A percentile compares a stretch with the other conserved stretches of the same genome.
These are phyloP conservation scores for Globisporangium heterothallicum DNA, from an alignment of 352 stramenopile genomes.

Conservation along the genomic window DNA sequence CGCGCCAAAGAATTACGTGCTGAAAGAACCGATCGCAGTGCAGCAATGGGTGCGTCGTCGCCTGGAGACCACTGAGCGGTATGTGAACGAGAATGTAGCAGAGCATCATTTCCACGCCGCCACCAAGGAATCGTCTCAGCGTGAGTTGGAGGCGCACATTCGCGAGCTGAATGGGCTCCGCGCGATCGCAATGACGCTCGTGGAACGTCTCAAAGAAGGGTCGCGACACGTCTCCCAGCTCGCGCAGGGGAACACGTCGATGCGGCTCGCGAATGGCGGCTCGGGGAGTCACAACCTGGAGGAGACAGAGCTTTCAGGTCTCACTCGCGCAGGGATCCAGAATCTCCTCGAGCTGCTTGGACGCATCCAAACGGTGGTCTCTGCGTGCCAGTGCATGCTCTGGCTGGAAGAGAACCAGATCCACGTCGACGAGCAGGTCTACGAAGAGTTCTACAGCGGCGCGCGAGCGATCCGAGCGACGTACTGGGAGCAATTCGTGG, in stretches of 20 bases:
- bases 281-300: slow-evolving; percentile 24
- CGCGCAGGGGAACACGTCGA: slow-evolving; percentile 14
- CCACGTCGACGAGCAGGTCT: slow-evolving; percentile 33
- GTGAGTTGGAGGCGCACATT: slow-evolving; percentile 38
- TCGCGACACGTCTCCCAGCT: slow-evolving; percentile 40
- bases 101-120: slow-evolving; percentile 41
- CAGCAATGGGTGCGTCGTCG: slow-evolving; percentile 67
- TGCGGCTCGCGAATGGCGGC: slow-evolving; percentile 21
- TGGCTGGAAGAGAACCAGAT: slow-evolving; percentile 64
- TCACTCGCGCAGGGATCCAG: slow-evolving; percentile 59
- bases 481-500: slow-evolving; percentile 63
- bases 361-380: slow-evolving; percentile 49
- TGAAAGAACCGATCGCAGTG: slow-evolving; percentile 77
- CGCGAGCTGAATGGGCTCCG: slow-evolving; percentile 65
- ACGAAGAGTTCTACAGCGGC: slow-evolving; percentile 66
- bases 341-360: slow-evolving; percentile 66
- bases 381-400: slow-evolving; percentile 54
- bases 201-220: slow-evolving; percentile 58
- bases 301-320: slow-evolving; percentile 60
- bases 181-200: slow-evolving; percentile 59
- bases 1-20: slow-evolving; percentile 47
- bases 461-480: slow-evolving; percentile 43
- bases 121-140: slow-evolving; percentile 19
- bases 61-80: slow-evolving; percentile 49
- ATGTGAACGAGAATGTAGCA: slow-evolving; percentile 43